These are phyloP conservation scores for Mimosa bimucronata DNA, from an alignment of 306 rosid genomes.

Conservation along the genomic window DNA sequence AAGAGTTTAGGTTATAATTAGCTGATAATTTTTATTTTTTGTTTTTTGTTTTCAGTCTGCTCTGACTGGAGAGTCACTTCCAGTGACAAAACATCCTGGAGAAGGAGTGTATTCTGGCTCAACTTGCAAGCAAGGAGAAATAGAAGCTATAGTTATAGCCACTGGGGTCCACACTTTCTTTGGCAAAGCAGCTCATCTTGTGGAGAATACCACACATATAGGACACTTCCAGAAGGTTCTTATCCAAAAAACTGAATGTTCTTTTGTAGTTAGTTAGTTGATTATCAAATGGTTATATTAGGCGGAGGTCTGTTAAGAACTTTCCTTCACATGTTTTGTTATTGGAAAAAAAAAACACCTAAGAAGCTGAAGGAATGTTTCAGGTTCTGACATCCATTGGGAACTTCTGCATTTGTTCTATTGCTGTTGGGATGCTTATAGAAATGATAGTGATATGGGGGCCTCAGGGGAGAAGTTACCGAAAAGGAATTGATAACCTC, in stretches of 20 bases:
- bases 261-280: not conserved
- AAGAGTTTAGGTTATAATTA: not conserved
- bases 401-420: constrained; percentile 78
- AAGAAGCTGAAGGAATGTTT: constrained; percentile 11
- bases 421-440: constrained; percentile 66
- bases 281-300: not conserved
- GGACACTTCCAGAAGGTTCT: constrained; percentile 83
- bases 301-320: not conserved
- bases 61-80: constrained; percentile 77
- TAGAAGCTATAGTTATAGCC: constrained; percentile 76
- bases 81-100: constrained; percentile 62
- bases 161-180: constrained; percentile 87
- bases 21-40: too few species aligned
- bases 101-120: constrained; percentile 79
- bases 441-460: constrained; percentile 68
- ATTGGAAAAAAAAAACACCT: not conserved
- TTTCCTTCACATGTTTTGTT: not conserved
- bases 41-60: constrained; percentile 58
- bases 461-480: constrained; percentile 33
- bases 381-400: constrained; percentile 80
- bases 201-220: constrained; percentile 73
- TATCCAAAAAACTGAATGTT: not conserved
- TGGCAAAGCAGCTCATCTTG: constrained; percentile 86
- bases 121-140: constrained; percentile 88
- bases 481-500: constrained; percentile 65